These are phyloP conservation scores for Rehmannia glutinosa DNA, from an alignment of 257 asterid genomes.

Conservation along the genomic window DNA sequence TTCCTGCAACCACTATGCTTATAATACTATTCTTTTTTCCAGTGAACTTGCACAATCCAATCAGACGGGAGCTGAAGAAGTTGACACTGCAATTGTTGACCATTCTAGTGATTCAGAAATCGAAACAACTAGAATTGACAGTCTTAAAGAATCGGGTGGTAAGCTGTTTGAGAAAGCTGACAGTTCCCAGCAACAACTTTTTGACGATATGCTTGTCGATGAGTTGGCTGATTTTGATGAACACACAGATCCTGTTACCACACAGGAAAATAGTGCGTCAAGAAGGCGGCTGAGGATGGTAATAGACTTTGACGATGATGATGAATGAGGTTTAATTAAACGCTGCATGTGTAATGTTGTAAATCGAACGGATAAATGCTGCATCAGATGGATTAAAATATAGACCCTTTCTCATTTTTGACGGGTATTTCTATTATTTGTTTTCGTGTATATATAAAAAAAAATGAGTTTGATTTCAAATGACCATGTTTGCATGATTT, in stretches of 20 bases:
- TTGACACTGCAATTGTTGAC: background rate
- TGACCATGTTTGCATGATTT: background rate
- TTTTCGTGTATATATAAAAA: background rate
- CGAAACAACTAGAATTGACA: constrained; percentile 19
- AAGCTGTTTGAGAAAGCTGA: constrained; percentile 11
- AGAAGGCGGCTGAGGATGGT: constrained; percentile 80
- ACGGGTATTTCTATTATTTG: background rate
- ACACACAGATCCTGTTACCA: constrained; percentile 17
- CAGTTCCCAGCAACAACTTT: constrained; percentile 13
- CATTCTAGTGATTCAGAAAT: constrained; percentile 25
- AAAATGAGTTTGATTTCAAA: background rate
- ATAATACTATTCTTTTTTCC: constrained; percentile 10
- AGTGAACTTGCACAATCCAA: constrained; percentile 32
- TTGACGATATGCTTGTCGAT: constrained; percentile 26
- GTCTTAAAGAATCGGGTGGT: constrained; percentile 13
- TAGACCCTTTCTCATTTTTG: background rate
- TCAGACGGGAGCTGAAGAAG: constrained; percentile 21
- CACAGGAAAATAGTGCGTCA: constrained; percentile 25
- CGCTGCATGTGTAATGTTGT: background rate
- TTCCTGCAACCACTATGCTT: background rate
- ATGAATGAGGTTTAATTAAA: constrained; percentile 31
- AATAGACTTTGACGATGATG: constrained; percentile 67
- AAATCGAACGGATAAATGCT: background rate
- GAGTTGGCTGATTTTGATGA: constrained; percentile 46
- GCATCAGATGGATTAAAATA: background rate